Evolutionary conservation across 768 basidiomycete species (phyloP), one percentile per base, ranked within the genome.

Genomic region (Leucocoprinus birnbaumii): DNA sequence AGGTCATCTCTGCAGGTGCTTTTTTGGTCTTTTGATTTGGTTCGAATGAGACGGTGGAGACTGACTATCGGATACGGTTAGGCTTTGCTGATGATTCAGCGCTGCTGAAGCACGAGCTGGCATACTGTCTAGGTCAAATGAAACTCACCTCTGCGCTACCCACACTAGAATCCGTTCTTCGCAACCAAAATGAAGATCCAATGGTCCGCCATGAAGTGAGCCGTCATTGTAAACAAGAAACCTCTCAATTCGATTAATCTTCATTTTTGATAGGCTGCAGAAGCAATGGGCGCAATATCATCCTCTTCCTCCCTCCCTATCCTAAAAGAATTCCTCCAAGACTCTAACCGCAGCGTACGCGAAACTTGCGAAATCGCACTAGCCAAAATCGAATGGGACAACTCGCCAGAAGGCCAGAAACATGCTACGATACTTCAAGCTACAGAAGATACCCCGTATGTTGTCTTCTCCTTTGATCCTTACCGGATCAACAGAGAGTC

Each of bases 311-410:
- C 92, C 14, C 64, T 95, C 10, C 79, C 85, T 2, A 67, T 94
- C 53, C 78, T 99, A 35, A 71, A 74, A 53, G 77, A 87, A 68
- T 94, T 87, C 71, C 70, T 89, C 27, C 66, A 73, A 51, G 92
- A 98, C 74, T 65, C 80, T 9, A 81, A 89, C 59, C 77, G 84
- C 45, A 82, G 83, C 37, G 89, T 96, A 0, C 80, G 94, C 34
- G 97, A 99, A 74, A 99, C 97, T 0, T 98, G 95, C 69, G 94
- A 98, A 72, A 94, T 99, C 58, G 97, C 97, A 1, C 81, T 98
- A 40, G 91, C 86, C 5, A 97, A 94, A 78, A 95, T 99, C 56
- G 80, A 91, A 63, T 98, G 90, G 88, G 94, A 98, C 60, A 79
- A 83, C 61, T 89, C 88, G 16, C 82, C 85, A 57, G 88, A 91